Evolutionary conservation across 2,329 filamentous ascomycete genomes (phyloP), one percentile per base, ranked within the genome.

Genomic region (Exophiala dermatitidis): DNA sequence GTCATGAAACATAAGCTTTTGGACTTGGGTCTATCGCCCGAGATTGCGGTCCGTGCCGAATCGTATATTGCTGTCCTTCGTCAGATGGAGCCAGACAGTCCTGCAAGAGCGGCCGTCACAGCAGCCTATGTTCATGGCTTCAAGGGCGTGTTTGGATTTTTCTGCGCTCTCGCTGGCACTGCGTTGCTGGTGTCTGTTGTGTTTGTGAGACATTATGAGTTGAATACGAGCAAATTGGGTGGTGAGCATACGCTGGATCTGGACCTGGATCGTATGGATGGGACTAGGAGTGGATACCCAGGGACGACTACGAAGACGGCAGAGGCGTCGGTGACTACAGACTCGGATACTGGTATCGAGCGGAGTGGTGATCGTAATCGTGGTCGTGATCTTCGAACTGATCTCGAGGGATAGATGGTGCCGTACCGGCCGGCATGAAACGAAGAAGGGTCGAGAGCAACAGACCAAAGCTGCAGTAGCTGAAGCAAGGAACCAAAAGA

Each of bases 1-100:
- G 60, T 68, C 2, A 68, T 74, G 59, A 63, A 61, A 8, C 49
- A 48, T 41, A 65, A 64, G 46, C 61, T 72, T 30, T 45, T 48
- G 29, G 40, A 32, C 26, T 48, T 63, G 40, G 34, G 41, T 42
- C 40, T 61, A 12, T 38, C 36, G 2, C 38, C 44, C 5, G 42
- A 31, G 3, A 50, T 59, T 30, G 58, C 60, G 1, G 34, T 38
- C 32, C 26, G 57, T 6, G 58, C 58, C 12, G 58, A 62, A 38
- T 50, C 53, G 6, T 61, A 52, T 42, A 50, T 55, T 9, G 32
- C 41, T 10, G 48, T 45, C 3, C 43, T 57, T 29, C 44, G 46
- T 10, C 28, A 33, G 6, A 46, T 53, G 41, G 43, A 26, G 4
- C 19, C 19, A 19, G 38, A 19, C 10, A 37, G 46, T 3, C 40